Base-by-base conservation (phyloP, 805 yeast species). In the Vanderwaltozyma verrucispora region DNA sequence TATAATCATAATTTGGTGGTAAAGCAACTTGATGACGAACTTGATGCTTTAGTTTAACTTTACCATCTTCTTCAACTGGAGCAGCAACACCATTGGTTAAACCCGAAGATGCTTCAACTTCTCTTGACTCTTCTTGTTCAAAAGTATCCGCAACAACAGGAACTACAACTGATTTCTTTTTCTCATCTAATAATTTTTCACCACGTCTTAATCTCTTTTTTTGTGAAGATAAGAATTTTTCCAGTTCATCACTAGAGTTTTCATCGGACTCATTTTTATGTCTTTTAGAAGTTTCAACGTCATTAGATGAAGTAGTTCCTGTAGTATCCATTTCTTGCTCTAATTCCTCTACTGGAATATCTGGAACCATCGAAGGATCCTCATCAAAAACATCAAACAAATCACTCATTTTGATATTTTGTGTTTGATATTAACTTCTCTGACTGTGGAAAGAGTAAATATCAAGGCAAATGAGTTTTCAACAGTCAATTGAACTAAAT, bases 21-120 rank as follows among this genome's bases (percentile, higher is more conserved):
- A 89, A 71, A 2, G 97, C 96, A 10, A 89, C 98, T 62, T 89
- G 96, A 64, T 89, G 98, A 60, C 97, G 80, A 39, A 89, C 96
- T 62, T 86, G 96, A 66, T 89, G 98, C 41, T 77, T 77, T 46
- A 87, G 67, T 56, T 81, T 79, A 41, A 87, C 78, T 37, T 68
- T 68, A 15, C 72, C 72, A 37, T 67, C 72, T 41, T 62, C 66
- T 31, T 62, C 62, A 3, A 58, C 59, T 14, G 57, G 65, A 2
- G 59, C 49, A 17, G 64, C 59, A 0, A 68, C 54, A 16, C 62
- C 51, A 13, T 67, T 67, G 50, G 77, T 54, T 26, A 86, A 65
- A 5, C 94, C 94, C 24, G 72, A 72, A 0, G 94, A 81, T 1
- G 82, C 85, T n/a, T 76, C 76, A 24, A 87, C 94, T 59, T 86